Evolutionary conservation across 805 yeast genomes (phyloP), one percentile per base, ranked within the genome.

Genomic region (Zygotorulaspora sp.): DNA sequence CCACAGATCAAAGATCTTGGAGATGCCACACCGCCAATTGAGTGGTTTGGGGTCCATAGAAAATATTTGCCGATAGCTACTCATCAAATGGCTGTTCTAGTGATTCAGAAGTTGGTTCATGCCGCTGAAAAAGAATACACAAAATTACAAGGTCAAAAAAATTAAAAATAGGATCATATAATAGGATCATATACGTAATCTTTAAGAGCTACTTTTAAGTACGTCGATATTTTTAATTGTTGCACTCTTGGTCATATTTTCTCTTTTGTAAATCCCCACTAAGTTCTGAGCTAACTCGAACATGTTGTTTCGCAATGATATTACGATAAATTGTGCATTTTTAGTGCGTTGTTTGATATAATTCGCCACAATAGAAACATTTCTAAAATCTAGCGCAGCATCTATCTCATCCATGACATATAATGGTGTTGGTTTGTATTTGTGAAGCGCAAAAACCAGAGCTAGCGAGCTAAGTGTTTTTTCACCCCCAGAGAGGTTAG

Each of bases 381-480:
- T 92, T 58, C 97, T 71, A 65, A 92, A 92, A 66, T 92, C 99
- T 48, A 92, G 72, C 1, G 99, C 99, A 1, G 99, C 98, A 67
- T 92, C 98, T 50, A 92, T 92, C 66, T 92, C 98, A 67, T 92
- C 98, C 98, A 92, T 92, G 24, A 92, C 97, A 58, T 92, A 92
- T 33, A 92, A 66, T 5, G 98, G 98, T 0, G 98, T 92, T 1
- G 98, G 98, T 59, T 87, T 92, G 62, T 87, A 92, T 50, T 85
- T 83, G 61, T 92, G 98, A 19, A 92, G 72, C 0, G 98, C 97
- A 71, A 92, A 92, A 2, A 92, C 98, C 50, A 92, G 69, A 0
- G 98, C 97, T 53, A 92, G 70, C 0, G 97, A 90, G 52, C 95
- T 83, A 45, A 92, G 72, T 0, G 99, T 92, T 64, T 92, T 92